Evolutionary conservation across 179 eudicot species (phyloP), one percentile per base, ranked within the genome.

Genomic region (Beta lomatogona): DNA sequence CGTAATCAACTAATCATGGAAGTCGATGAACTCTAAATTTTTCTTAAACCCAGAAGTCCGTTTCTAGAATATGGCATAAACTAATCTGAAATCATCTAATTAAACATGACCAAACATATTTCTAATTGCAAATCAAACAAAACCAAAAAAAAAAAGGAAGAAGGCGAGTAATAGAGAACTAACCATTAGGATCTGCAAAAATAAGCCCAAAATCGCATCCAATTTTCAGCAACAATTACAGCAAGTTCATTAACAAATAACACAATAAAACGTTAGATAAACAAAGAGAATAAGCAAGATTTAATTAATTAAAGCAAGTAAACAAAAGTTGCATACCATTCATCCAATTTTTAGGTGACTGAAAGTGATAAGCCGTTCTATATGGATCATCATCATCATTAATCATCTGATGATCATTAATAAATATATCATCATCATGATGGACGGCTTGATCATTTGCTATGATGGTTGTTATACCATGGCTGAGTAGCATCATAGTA

Each of bases 181-280:
- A 25, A 72, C 76, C 76, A 72, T 72, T 72, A 2, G 76, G 76
- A 72, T 72, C 76, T 72, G 76, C 76, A 9, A n/a, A 5, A 4
- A 10, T 19, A 4, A 71, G 50, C 74, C 57, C 53, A 50, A n/a
- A 46, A 19, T 9, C 28, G 48, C 28, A 71, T 71, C 55, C 55
- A 71, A 18, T 46, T 70, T 69, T 3, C 53, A 69, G 53, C 73
- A 45, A 28, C 69, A 25, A 64, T 14, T 14, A 28, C 25, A 64
- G 14, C 22, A 46, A 14, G 15, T 31, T 9, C 19, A 68, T 44
- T 15, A 31, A 19, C 16, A 45, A 21, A 44, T 70, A 13, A 52
- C 28, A 22, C 7, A 53, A 3, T 1, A 10, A 53, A 11, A 4
- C 4, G 57, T 16, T 48, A n/a, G 4, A 1, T 71, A 21, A 71